These are phyloP conservation scores for Fibroporia radiculosa DNA, from an alignment of 768 basidiomycete genomes.

Conservation along the genomic window DNA sequence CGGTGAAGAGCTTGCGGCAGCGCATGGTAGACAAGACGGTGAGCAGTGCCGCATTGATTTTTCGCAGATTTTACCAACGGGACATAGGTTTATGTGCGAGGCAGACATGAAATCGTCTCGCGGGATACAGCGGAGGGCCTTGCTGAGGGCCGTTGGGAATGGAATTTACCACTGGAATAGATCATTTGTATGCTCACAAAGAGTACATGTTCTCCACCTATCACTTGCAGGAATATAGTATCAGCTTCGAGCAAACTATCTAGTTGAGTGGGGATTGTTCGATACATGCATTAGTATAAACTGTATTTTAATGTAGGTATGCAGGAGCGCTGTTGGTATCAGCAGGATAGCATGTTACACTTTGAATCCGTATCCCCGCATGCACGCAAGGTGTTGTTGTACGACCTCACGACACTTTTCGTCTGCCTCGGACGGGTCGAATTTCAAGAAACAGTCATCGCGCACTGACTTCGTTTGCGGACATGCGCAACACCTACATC, in stretches of 20 bases:
- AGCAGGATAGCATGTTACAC: too few species aligned
- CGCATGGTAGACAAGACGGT: conserved; percentile 93
- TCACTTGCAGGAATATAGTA: too few species aligned
- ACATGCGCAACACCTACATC: conserved; percentile 86
- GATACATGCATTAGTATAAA: too few species aligned
- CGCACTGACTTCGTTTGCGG: conserved; percentile 87
- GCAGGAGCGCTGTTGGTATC: too few species aligned
- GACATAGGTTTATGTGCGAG: conserved; percentile 72
- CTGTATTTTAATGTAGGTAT: too few species aligned
- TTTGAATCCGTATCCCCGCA: conserved; percentile 88
- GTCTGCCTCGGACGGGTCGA: conserved; percentile 53
- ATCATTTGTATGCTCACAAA: too few species aligned
- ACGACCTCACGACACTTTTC: conserved; percentile 80
- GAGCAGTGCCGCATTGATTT: neutral
- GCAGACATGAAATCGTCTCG: conserved; percentile 86
- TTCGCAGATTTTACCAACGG: neutral
- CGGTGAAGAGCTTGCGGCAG: conserved; percentile 73
- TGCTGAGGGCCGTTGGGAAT: conserved; percentile 75
- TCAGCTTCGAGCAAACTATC: too few species aligned
- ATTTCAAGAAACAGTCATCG: conserved; percentile 89
- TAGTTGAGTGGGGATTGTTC: too few species aligned
- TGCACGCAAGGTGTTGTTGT: conserved; percentile 79
- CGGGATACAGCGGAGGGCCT: conserved; percentile 91
- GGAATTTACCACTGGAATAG: conserved; percentile 57
- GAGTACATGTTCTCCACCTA: too few species aligned